Base-by-base conservation (phyloP, 1,284 basidiomycete species). In the Malassezia equina region DNA sequence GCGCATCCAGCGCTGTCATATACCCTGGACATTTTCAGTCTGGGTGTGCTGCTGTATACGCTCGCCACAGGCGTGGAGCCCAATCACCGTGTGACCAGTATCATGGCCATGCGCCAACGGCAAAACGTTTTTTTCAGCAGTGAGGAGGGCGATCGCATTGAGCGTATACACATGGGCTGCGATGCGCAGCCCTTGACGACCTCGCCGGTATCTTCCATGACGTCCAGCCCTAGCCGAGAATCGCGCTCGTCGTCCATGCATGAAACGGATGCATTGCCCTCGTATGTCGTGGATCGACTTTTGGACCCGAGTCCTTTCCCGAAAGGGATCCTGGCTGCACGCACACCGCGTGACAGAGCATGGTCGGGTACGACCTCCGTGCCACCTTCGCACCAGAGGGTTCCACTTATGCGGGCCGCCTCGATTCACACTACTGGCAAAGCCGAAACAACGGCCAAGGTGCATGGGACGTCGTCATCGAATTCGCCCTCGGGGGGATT, bases 11-110 rank as follows among this genome's bases (percentile, higher is more conserved):
- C 55, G 6, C 62, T 72, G 32, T 67, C 64, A 7, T 72, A 57
- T 36, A 64, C 65, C 9, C 61, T 72, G 19, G 71, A 73, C 43
- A 56, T 72, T 27, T 73, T 68, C 52, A 65, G 62, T 15, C 55
- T 72, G 24, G 71, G 69, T 3, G 71, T 66, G 9, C 61, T 73
- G 21, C 60, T 73, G 13, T 73, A 73, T 52, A 63, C 66, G 19
- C 61, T 73, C 7, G 71, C 71, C 4, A 65, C 59, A 3, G 71
- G 68, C 15, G 60, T 58, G 12, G 68, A 69, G 46, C 67, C 71
- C 4, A 68, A 65, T 51, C 55, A 62, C 42, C 65, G 64, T 29
- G 66, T 66, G 2, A 42, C 57, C 39, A 65, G 62, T 47, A 61
- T 71, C 28, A 60, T 73, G 24, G 71, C 71, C 42, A 67, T 73